Conservation (phyloP, 805 yeast genomes). For the Saturnispora silvae region DNA sequence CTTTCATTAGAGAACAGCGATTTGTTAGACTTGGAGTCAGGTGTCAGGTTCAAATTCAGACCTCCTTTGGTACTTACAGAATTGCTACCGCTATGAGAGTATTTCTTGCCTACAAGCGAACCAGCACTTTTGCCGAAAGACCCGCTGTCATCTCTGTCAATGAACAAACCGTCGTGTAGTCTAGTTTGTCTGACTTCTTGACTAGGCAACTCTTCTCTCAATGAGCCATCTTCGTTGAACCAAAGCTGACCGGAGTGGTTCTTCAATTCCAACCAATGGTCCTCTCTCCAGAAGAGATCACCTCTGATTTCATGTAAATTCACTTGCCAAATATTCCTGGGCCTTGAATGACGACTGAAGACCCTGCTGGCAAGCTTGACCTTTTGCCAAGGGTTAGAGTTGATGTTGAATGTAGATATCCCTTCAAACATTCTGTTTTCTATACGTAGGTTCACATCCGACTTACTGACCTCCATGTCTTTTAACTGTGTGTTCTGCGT, state of each 20-base stretch:
- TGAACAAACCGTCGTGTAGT: neutral
- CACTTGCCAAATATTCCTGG: slow-evolving; percentile 51
- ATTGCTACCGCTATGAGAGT: neutral
- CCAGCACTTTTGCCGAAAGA: neutral
- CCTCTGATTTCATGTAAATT: slow-evolving; percentile 47
- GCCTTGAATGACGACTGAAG: slow-evolving; percentile 38
- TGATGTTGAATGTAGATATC: neutral
- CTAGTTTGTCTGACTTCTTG: neutral
- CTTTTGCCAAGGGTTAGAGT: slow-evolving; percentile 8
- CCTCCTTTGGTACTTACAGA: neutral
- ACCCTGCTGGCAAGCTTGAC: slow-evolving; percentile 57
- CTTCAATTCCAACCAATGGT: slow-evolving; percentile 42
- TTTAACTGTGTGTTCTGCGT: slow-evolving; percentile 40
- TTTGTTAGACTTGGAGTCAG: neutral
- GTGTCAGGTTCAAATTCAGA: neutral
- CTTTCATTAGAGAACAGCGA: neutral
- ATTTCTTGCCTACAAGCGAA: neutral
- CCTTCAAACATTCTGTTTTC: neutral
- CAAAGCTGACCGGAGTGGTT: slow-evolving; percentile 38
- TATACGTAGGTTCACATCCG: neutral
- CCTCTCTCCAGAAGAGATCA: slow-evolving; percentile 46
- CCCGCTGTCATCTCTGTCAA: neutral
- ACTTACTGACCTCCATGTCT: slow-evolving; percentile 13
- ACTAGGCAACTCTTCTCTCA: neutral
- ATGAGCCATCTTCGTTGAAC: slow-evolving; percentile 25